phyloP scores from a whole-genome alignment of 352 stramenopile species.

The Phytophthora megakarya region DNA sequence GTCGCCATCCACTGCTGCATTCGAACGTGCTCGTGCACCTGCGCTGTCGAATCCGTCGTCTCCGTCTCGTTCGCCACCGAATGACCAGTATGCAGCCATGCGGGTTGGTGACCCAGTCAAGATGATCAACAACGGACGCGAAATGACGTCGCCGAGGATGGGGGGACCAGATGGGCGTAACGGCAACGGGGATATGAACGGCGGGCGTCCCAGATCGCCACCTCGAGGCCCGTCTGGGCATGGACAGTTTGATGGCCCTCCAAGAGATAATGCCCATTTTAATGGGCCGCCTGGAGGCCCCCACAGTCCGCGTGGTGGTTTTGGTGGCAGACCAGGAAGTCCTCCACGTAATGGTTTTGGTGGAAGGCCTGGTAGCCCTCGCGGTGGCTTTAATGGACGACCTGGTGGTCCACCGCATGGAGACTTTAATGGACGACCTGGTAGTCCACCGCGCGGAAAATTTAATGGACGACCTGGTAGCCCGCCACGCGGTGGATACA shows the following conservation, averaged over 20 bases:
- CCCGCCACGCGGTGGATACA: conserved; percentile 4
- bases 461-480: conserved; percentile 11
- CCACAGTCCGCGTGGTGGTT: conserved; percentile 22
- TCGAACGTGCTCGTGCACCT: conserved; percentile 33
- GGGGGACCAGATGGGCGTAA: conserved; percentile 20
- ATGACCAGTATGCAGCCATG: conserved; percentile 40
- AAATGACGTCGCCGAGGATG: conserved; percentile 35
- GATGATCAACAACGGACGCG: conserved; percentile 39
- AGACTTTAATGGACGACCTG: conserved; percentile 9
- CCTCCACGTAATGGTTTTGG: conserved; percentile 9
- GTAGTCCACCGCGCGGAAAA: conserved; percentile 10
- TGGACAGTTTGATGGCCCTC: conserved; percentile 34
- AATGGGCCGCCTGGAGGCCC: conserved; percentile 15
- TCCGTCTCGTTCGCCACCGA: conserved; percentile 15
- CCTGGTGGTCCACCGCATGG: conserved; percentile 9
- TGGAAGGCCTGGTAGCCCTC: conserved; percentile 12
- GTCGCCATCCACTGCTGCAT: conserved; percentile 33
- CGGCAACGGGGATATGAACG: conserved; percentile 38
- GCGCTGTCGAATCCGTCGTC: conserved; percentile 28
- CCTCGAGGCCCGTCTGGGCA: conserved; percentile 26
- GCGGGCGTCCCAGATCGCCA: conserved; percentile 22
- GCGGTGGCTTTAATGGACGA: conserved; percentile 15
- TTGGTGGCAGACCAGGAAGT: conserved; percentile 21
- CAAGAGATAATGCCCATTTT: conserved; percentile 27
- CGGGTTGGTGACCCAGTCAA: conserved; percentile 20